Conservation (phyloP, 192 early-diverging fungal species). For the Neocallimastix lanati region DNA sequence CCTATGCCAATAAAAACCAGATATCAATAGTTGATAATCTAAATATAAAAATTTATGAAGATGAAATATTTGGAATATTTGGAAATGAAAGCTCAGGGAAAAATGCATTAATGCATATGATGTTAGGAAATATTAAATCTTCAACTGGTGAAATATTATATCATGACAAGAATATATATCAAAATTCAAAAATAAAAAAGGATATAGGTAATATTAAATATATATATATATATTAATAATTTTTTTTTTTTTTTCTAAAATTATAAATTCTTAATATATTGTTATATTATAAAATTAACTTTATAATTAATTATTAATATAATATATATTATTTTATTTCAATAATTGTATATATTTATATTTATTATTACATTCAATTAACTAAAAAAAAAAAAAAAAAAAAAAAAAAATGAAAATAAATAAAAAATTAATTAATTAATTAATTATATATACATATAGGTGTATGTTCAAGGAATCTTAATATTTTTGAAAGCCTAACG, state of each 20-base stretch:
- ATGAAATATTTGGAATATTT: neutral
- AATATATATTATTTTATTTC: no score
- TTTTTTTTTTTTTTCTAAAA: no score
- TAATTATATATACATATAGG: no score
- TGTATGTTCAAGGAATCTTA: neutral
- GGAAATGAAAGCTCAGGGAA: neutral
- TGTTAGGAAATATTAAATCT: neutral
- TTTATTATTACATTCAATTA: no score
- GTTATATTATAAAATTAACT: no score
- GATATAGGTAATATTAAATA: neutral
- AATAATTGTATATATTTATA: no score
- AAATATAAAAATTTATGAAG: neutral
- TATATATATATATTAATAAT: no score
- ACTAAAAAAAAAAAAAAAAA: no score
- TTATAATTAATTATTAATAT: no score
- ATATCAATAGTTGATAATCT: neutral
- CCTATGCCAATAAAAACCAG: neutral
- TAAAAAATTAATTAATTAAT: no score
- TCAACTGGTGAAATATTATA: neutral
- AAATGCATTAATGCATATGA: neutral
- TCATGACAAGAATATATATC: neutral
- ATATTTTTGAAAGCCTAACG: neutral
- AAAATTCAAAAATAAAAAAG: neutral
- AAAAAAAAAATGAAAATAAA: no score
- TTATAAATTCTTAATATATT: no score